Evolutionary conservation across 441 rosid genomes (phyloP).

Genomic region (Oxalis stricta): DNA sequence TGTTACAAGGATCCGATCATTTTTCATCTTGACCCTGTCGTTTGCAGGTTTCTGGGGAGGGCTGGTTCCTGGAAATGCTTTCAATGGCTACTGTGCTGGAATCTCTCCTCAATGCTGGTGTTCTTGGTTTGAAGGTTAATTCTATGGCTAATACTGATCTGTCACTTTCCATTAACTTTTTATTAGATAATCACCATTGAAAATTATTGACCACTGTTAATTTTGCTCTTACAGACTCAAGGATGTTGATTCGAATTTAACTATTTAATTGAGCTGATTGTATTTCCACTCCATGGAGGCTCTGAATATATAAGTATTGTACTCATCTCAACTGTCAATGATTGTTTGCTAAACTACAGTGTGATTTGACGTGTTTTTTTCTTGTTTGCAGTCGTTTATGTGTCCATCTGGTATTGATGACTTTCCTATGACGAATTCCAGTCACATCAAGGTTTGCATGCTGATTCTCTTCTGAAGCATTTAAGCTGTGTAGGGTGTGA

Average conservation of each 20-base stretch:
- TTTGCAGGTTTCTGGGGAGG: slow-evolving; percentile 96
- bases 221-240: no score
- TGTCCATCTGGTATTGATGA: slow-evolving; percentile 95
- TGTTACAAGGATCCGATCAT: slow-evolving; percentile 2
- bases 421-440: slow-evolving; percentile 84
- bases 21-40: slow-evolving; percentile 1
- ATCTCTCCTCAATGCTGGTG: slow-evolving; percentile 77
- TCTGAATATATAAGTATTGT: no score
- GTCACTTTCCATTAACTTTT: no score
- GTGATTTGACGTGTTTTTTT: slow-evolving; percentile 10
- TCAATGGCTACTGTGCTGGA: slow-evolving; percentile 45
- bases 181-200: no score
- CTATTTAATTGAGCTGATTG: no score
- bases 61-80: slow-evolving; percentile 87
- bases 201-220: no score
- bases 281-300: no score
- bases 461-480: neutral
- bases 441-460: slow-evolving; percentile 64
- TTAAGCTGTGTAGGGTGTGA: neutral
- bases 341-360: slow-evolving; percentile 5
- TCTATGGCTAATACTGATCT: slow-evolving; percentile 1
- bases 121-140: slow-evolving; percentile 81
- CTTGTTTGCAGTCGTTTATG: slow-evolving; percentile 72
- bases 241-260: no score
- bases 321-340: no score